Evolutionary conservation across 805 yeast species (phyloP).

Genomic region (Starmerella floricola): DNA sequence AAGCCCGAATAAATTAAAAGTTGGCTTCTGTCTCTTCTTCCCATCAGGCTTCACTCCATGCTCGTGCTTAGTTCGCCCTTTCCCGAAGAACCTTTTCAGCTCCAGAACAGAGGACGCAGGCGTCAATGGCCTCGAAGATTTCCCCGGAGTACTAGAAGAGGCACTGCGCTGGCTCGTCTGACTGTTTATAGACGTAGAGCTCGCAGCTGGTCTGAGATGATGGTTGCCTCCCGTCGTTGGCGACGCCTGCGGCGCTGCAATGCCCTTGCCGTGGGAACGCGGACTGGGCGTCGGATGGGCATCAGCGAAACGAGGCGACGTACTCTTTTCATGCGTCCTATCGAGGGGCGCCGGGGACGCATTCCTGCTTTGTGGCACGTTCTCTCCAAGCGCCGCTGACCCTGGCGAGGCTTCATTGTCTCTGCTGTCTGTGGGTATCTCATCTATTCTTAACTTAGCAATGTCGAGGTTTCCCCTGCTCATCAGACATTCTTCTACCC

Average conservation of each 20-base stretch:
- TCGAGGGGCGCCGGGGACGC: not conserved
- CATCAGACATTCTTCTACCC: constrained; percentile 1
- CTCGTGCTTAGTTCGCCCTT: constrained; percentile 21
- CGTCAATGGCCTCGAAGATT: not conserved
- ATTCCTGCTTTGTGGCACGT: not conserved
- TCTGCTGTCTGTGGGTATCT: not conserved
- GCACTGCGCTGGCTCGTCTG: constrained; percentile 3
- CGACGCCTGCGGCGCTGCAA: constrained; percentile 2
- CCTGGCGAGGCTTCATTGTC: not conserved
- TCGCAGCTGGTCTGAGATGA: constrained; percentile 9
- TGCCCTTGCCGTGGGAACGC: not conserved
- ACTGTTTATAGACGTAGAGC: constrained; percentile 17
- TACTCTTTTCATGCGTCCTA: not conserved
- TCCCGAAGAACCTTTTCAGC: constrained; percentile 22
- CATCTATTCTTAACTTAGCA: not conserved
- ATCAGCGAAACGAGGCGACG: not conserved
- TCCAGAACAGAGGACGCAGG: constrained; percentile 15
- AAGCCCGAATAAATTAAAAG: constrained; percentile 3
- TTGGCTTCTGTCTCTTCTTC: not conserved
- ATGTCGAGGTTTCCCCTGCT: not conserved
- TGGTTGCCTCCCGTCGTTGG: not conserved
- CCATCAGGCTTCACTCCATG: constrained; percentile 7
- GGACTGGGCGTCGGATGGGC: not conserved
- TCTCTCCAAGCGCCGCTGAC: not conserved
- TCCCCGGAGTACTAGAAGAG: not conserved